Evolutionary conservation across 805 yeast species (phyloP).

Genomic region (Maudiozyma pseudohumilis): DNA sequence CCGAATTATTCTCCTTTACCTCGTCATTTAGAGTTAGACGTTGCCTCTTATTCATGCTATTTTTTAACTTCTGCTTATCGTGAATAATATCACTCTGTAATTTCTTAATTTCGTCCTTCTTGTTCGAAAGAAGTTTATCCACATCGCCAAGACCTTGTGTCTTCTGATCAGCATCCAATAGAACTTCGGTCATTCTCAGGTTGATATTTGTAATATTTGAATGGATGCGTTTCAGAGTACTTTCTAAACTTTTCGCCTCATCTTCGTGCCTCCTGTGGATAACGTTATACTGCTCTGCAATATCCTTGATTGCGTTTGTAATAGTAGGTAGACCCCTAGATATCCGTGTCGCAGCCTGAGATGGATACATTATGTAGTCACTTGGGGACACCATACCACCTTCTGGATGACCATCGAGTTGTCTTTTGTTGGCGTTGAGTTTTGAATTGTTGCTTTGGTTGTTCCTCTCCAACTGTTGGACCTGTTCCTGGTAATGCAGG

Average conservation of each 20-base stretch:
- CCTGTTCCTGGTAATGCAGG: slow-evolving; percentile 29
- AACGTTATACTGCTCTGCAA: slow-evolving; percentile 47
- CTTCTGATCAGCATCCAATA: slow-evolving; percentile 53
- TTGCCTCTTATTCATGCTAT: slow-evolving; percentile 27
- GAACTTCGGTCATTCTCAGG: slow-evolving; percentile 26
- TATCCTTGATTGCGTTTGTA: slow-evolving; percentile 27
- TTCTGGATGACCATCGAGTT: slow-evolving; percentile 37
- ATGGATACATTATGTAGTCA: slow-evolving; percentile 24
- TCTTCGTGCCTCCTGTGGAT: slow-evolving; percentile 37
- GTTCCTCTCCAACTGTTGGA: slow-evolving; percentile 3
- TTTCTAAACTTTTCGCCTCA: slow-evolving; percentile 29
- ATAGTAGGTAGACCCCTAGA: slow-evolving; percentile 24
- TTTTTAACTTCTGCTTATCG: slow-evolving; percentile 18
- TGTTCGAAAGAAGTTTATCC: slow-evolving; percentile 9
- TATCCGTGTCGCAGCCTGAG: slow-evolving; percentile 26
- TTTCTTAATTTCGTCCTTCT: slow-evolving; percentile 7
- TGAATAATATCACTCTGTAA: slow-evolving; percentile 8
- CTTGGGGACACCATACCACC: slow-evolving; percentile 6
- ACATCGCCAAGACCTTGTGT: slow-evolving; percentile 44
- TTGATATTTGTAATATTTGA: slow-evolving; percentile 17
- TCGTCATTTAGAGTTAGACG: slow-evolving; percentile 10
- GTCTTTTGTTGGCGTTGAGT: slow-evolving; percentile 32
- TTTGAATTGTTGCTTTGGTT: background rate
- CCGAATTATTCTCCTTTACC: slow-evolving; percentile 7
- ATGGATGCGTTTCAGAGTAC: slow-evolving; percentile 16